Base-by-base conservation (phyloP, 768 basidiomycete genomes). In the Mycena floridula region DNA sequence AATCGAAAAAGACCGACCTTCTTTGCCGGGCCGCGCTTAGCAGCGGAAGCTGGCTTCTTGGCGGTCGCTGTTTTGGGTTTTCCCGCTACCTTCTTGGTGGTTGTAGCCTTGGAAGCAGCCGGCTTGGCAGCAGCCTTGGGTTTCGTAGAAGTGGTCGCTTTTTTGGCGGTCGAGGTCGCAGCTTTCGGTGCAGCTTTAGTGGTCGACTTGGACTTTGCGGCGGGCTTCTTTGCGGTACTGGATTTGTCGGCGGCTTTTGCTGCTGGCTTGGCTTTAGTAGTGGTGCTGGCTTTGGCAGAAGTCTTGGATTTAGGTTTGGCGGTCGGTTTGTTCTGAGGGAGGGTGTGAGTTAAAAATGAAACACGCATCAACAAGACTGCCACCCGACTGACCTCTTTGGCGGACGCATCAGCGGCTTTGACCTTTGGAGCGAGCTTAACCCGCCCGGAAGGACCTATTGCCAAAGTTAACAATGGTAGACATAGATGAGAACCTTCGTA, bases 351-450 rank as follows among this genome's bases (percentile, higher is more conserved):
- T 15, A 37, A 24, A 28, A 38, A n/a, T 24, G 13, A 16, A 11
- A 22, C 22, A 18, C 38, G 22, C n/a, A n/a, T n/a, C n/a, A 45
- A 50, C 64, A 25, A 63, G 66, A 38, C 64, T 67, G 15, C 57
- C 50, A 15, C 61, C 52, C 50, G 61, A 46, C 69, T 74, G 40
- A 73, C 74, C 67, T 76, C 74, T 54, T 74, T 73, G 26, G 52
- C 39, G 7, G 52, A 45, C 26, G 47, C 42, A 44, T 50, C 44
- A 1, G 49, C 43, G 13, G 53, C 45, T 45, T 50, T 58, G 21
- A 47, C 46, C 66, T 77, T 79, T 3, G 74, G 70, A 8, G 82
- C 75, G 18, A 89, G 74, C 60, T 86, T 89, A 49, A 90, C 84
- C 57, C 85, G 79, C 44, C 85, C 85, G 18, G 82, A 79, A 2